Evolutionary conservation across 2,329 filamentous ascomycete genomes (phyloP).

Genomic region (Ophiostoma perfectum): DNA sequence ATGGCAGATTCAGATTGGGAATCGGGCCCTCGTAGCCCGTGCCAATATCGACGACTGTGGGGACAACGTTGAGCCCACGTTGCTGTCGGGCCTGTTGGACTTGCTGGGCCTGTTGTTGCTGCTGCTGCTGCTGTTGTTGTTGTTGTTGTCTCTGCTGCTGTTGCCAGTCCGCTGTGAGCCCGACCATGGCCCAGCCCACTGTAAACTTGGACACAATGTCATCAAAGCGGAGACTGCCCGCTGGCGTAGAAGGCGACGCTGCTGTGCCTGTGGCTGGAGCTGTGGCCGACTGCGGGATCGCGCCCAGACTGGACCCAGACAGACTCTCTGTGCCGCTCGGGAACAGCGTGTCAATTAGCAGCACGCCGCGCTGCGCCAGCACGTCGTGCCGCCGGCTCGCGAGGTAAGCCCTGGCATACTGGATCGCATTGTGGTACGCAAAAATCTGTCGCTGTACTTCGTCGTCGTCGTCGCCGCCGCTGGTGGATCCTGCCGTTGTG

Average conservation of each 20-base stretch:
- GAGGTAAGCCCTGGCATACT: slow-evolving; percentile 24
- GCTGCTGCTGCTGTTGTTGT: slow-evolving; percentile 11
- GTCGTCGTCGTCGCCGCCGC: not conserved
- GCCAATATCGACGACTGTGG: not conserved
- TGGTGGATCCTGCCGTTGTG: not conserved
- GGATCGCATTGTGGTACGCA: slow-evolving; percentile 23
- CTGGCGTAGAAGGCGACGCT: not conserved
- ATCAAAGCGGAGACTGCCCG: slow-evolving; percentile 22
- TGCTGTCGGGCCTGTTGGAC: not conserved
- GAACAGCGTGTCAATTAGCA: slow-evolving; percentile 27
- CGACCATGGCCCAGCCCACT: slow-evolving; percentile 24
- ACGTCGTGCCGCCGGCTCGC: slow-evolving; percentile 25
- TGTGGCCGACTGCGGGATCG: not conserved
- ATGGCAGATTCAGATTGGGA: slow-evolving; percentile 13
- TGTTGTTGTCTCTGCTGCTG: slow-evolving; percentile 16
- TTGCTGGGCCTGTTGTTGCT: not conserved
- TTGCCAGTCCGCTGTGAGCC: slow-evolving; percentile 21
- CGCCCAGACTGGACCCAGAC: not conserved
- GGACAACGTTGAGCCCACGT: not conserved
- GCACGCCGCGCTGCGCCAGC: slow-evolving; percentile 27
- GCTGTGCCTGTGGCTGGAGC: not conserved
- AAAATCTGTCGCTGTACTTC: slow-evolving; percentile 9
- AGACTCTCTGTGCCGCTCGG: slow-evolving; percentile 14
- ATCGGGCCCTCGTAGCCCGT: slow-evolving; percentile 9
- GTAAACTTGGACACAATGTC: slow-evolving; percentile 25